Evolutionary conservation across 2,329 filamentous ascomycete species (phyloP).

Genomic region (Aspergillus sojae): DNA sequence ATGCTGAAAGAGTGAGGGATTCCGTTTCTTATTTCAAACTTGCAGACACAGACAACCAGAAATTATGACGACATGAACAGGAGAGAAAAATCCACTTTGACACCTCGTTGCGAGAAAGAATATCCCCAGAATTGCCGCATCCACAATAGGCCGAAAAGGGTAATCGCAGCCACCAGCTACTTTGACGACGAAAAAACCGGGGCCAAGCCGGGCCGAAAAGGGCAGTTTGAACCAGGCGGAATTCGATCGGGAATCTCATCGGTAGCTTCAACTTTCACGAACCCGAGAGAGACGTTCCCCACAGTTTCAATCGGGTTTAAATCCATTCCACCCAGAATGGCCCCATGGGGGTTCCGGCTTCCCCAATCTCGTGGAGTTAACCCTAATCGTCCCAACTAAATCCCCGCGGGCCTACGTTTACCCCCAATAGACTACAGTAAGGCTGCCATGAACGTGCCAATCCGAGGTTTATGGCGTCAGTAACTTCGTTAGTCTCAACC

Average conservation of each 20-base stretch:
- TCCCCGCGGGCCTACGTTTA: not conserved
- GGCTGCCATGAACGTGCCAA: not conserved
- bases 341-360: not conserved
- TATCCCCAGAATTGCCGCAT: not conserved
- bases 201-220: not conserved
- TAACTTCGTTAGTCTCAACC: not conserved
- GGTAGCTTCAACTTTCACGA: too few relatives aligned
- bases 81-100: not conserved
- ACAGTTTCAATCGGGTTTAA: too few relatives aligned
- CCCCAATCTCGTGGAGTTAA: not conserved
- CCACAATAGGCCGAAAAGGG: not conserved
- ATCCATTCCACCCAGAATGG: too few relatives aligned
- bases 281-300: too few relatives aligned
- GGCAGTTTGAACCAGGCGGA: not conserved
- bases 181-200: not conserved
- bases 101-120: not conserved
- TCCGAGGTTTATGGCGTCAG: not conserved
- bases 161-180: not conserved
- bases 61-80: not conserved
- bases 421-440: not conserved
- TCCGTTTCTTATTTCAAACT: not conserved
- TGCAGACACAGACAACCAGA: accelerated
- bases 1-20: not conserved
- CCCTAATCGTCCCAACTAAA: not conserved
- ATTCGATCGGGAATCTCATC: not conserved